phyloP scores from a whole-genome alignment of 768 basidiomycete genomes.

The Neoboletus brunneissimus region DNA sequence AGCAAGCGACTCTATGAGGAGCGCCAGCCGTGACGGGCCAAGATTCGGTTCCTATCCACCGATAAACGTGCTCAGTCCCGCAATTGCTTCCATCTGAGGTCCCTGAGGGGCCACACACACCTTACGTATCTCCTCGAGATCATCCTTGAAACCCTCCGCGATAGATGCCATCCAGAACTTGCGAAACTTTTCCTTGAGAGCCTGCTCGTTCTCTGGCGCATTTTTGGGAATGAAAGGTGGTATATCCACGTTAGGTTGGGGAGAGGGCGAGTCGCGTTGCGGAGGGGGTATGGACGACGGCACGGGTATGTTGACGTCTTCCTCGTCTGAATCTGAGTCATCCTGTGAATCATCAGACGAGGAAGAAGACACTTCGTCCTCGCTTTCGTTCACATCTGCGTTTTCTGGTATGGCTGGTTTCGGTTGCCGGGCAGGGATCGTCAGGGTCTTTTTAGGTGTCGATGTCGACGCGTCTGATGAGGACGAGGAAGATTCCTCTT shows the following conservation, averaged over 20 bases:
- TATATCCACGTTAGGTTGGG: conserved; percentile 29
- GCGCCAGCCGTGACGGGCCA: conserved; percentile 59
- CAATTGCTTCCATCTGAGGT: not conserved
- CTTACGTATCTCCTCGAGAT: conserved; percentile 81
- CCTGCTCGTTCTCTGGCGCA: conserved; percentile 44
- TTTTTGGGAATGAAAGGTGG: conserved; percentile 57
- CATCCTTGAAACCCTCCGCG: conserved; percentile 78
- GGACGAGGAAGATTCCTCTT: conserved; percentile 24
- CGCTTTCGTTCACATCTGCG: not conserved
- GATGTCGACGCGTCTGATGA: conserved; percentile 20
- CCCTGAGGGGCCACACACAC: conserved; percentile 38
- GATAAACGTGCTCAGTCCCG: not conserved
- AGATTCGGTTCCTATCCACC: conserved; percentile 59
- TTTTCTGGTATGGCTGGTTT: conserved; percentile 1
- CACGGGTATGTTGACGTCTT: not conserved
- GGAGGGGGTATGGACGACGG: not conserved
- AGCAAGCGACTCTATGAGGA: conserved; percentile 81
- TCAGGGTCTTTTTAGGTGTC: conserved; percentile 7
- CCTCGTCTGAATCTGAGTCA: conserved; percentile 2
- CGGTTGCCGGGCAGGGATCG: conserved; percentile 3
- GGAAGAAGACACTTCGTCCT: conserved; percentile 14
- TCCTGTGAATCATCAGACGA: conserved; percentile 17
- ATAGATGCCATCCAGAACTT: conserved; percentile 87
- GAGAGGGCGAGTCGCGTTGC: conserved; percentile 28
- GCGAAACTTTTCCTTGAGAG: conserved; percentile 64